Conservation (phyloP, 2,329 filamentous ascomycete genomes). For the Fusarium zealandicum region DNA sequence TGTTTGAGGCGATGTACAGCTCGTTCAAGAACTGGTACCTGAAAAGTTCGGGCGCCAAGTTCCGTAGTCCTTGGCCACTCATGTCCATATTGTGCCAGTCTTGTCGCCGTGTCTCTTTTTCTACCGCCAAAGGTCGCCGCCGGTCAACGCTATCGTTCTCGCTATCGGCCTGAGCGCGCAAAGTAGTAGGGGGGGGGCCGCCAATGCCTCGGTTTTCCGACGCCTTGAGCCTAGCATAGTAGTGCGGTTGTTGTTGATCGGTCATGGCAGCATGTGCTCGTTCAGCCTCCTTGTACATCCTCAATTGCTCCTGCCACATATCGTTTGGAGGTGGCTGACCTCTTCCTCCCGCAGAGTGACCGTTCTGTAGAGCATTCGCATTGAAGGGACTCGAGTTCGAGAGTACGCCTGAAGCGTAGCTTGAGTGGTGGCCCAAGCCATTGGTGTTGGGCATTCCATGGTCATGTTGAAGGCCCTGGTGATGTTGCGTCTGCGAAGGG, state of each 20-base stretch:
- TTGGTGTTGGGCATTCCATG: slow-evolving; percentile 63
- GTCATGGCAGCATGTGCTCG: slow-evolving; percentile 75
- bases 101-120: slow-evolving; percentile 72
- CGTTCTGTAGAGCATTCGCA: slow-evolving; percentile 62
- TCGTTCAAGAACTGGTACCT: slow-evolving; percentile 88
- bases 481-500: slow-evolving; percentile 70
- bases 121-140: slow-evolving; percentile 69
- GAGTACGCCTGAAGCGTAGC: slow-evolving; percentile 55
- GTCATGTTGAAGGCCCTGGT: slow-evolving; percentile 66
- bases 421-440: slow-evolving; percentile 56
- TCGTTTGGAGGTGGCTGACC: slow-evolving; percentile 64
- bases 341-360: slow-evolving; percentile 58
- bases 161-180: slow-evolving; percentile 55
- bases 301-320: slow-evolving; percentile 89
- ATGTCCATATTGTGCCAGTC: slow-evolving; percentile 95
- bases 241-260: slow-evolving; percentile 69
- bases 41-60: slow-evolving; percentile 81
- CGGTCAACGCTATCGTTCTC: slow-evolving; percentile 65
- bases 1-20: slow-evolving; percentile 93
- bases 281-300: slow-evolving; percentile 79
- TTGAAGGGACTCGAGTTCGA: slow-evolving; percentile 69
- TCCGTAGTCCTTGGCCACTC: slow-evolving; percentile 91
- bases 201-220: slow-evolving; percentile 72
- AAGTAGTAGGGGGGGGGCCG: slow-evolving; percentile 59
- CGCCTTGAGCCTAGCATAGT: slow-evolving; percentile 76